Evolutionary conservation across 2,329 filamentous ascomycete genomes (phyloP), one percentile per base, ranked within the genome.

Genomic region (Apiospora sp.): DNA sequence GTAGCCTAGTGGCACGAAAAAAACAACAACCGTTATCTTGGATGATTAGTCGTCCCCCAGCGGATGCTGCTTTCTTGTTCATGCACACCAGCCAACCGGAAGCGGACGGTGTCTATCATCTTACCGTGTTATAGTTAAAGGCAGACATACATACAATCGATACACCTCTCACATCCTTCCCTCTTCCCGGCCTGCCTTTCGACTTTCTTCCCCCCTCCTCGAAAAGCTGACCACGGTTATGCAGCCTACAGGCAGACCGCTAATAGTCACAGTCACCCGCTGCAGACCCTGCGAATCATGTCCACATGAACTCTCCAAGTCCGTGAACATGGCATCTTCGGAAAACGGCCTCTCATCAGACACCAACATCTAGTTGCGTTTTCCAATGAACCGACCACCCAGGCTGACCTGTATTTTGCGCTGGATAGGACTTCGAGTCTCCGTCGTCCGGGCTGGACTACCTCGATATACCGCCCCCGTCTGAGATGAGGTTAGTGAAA

Each of bases 371-470:
- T 64, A 64, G 58, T 22, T 64, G 34, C 34, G 34, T 19, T n/a
- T 64, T 41, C 34, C 34, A 64, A 41, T 64, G 67, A 68, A 27
- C 46, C 67, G 46, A 27, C 3, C 37, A 22, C 27, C 12, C 10
- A 68, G 44, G 43, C 67, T 68, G 43, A 68, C 67, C 44, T 34
- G 41, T n/a, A 14, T 46, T 44, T 68, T 19, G 30, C 44, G 74
- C 80, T 75, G 77, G 84, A 80, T 84, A 89, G 86, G 87, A 88
- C 79, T 89, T 88, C 82, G 86, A 88, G 81, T 84, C 86, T 80
- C 86, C 87, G 81, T 84, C 87, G 81, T 82, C 84, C 77, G 86
- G 85, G 80, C 83, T 89, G 80, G 87, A 88, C 77, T 89, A 88
- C 79, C 84, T 89, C 79, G 86, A 87, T 71, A 84, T 89, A 77